These are phyloP conservation scores for Lecanoromycetidae sp. DNA, from an alignment of 2,329 filamentous ascomycete species.

Conservation along the genomic window DNA sequence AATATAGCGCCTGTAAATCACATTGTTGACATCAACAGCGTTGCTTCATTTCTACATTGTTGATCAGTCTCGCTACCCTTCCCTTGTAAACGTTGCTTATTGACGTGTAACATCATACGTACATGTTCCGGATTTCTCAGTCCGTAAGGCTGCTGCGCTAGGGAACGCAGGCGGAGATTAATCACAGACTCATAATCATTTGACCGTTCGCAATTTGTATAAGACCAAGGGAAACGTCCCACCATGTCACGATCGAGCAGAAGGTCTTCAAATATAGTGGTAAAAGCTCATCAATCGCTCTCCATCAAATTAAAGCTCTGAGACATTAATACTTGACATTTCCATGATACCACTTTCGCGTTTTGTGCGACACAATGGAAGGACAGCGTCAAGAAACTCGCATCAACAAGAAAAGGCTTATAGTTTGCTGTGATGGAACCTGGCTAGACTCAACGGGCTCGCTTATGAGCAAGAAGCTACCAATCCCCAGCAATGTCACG, in stretches of 20 bases:
- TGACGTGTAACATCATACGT: too few species aligned
- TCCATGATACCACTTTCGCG: not conserved
- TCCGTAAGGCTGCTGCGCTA: too few species aligned
- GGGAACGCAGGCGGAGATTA: too few species aligned
- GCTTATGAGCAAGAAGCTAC: constrained; percentile 28
- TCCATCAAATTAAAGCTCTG: not conserved
- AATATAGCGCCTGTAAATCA: not conserved
- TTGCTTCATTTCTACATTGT: not conserved
- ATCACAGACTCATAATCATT: too few species aligned
- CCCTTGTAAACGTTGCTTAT: not conserved
- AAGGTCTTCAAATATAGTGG: not conserved
- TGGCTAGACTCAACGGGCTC: constrained; percentile 16
- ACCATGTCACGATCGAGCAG: constrained; percentile 10
- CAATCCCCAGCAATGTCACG: constrained; percentile 39
- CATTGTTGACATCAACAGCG: constrained; percentile 3
- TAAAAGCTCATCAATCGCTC: not conserved
- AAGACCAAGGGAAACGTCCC: not conserved
- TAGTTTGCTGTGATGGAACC: constrained; percentile 18
- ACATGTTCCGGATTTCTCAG: too few species aligned
- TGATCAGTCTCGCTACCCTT: too few species aligned
- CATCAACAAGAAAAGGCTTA: constrained; percentile 14
- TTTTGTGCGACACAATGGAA: not conserved
- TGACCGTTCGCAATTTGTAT: too few species aligned
- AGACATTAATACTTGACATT: too few species aligned
- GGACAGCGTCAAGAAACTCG: not conserved